phyloP scores from a whole-genome alignment of 139 green algal species.

The Deuterostichococcus epilithicus region DNA sequence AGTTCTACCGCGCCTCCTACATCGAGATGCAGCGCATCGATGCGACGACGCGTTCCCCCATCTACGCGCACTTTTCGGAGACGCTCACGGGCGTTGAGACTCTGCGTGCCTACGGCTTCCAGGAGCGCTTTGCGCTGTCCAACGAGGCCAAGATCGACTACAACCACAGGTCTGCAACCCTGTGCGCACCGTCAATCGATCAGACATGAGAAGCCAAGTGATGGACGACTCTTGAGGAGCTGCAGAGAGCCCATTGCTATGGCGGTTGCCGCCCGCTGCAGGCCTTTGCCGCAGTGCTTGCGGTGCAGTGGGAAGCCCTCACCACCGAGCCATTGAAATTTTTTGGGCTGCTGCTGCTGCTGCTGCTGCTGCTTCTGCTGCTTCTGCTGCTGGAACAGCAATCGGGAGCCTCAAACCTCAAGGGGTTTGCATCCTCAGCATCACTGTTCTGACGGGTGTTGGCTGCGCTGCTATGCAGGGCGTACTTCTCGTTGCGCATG shows the following conservation, averaged over 20 bases:
- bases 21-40: constrained; percentile 93
- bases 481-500: constrained; percentile 68
- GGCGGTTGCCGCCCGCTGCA: too few species aligned
- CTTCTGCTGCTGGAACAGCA: too few species aligned
- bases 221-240: too few species aligned
- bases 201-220: too few species aligned
- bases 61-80: constrained; percentile 77
- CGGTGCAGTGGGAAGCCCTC: neutral
- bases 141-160: constrained; percentile 56
- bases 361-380: too few species aligned
- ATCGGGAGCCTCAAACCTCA: too few species aligned
- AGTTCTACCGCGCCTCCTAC: constrained; percentile 62
- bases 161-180: constrained; percentile 40
- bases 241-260: too few species aligned
- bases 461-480: constrained; percentile 27
- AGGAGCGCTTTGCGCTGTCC: constrained; percentile 48
- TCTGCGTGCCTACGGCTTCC: constrained; percentile 68
- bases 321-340: neutral
- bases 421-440: too few species aligned
- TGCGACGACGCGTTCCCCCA: constrained; percentile 74
- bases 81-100: constrained; percentile 56
- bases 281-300: neutral
- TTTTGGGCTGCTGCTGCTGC: neutral
- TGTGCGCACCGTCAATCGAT: too few species aligned
- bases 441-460: too few species aligned